These are phyloP conservation scores for Calcarisporium arbuscula DNA, from an alignment of 2,329 filamentous ascomycete genomes.

Conservation along the genomic window DNA sequence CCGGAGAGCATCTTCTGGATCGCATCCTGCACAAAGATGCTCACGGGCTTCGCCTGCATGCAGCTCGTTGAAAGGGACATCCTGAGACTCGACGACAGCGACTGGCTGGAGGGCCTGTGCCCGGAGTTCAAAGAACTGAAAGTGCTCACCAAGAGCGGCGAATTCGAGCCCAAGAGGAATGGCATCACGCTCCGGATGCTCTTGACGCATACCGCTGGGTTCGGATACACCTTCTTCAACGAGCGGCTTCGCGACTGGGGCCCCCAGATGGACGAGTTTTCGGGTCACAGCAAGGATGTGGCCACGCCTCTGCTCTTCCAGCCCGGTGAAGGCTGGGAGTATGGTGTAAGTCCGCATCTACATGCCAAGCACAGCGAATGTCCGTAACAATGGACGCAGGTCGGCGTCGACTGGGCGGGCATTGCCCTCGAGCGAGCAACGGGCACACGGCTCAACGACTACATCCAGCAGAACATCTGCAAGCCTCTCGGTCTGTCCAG, in stretches of 20 bases:
- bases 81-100: slow-evolving; percentile 41
- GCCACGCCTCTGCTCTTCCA: slow-evolving; percentile 53
- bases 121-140: slow-evolving; percentile 43
- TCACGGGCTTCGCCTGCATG: slow-evolving; percentile 46
- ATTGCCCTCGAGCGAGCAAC: slow-evolving; percentile 39
- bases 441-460: slow-evolving; percentile 38
- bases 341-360: slow-evolving; percentile 37
- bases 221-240: slow-evolving; percentile 51
- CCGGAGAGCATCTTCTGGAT: slow-evolving; percentile 56
- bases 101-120: slow-evolving; percentile 37
- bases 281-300: slow-evolving; percentile 45
- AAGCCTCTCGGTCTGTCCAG: slow-evolving; percentile 40
- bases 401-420: slow-evolving; percentile 48
- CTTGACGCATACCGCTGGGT: slow-evolving; percentile 48
- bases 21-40: slow-evolving; percentile 52
- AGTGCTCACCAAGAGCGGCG: slow-evolving; percentile 34
- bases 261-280: slow-evolving; percentile 51
- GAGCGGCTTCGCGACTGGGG: slow-evolving; percentile 39
- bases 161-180: slow-evolving; percentile 36
- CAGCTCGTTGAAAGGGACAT: slow-evolving; percentile 49
- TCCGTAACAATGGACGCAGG: slow-evolving; percentile 23
- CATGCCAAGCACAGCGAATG: not conserved
- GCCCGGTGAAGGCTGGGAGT: slow-evolving; percentile 56
- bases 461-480: slow-evolving; percentile 41
- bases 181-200: slow-evolving; percentile 53